Evolutionary conservation across 2,329 filamentous ascomycete species (phyloP).

Genomic region (Sporothrix pseudoabietina): DNA sequence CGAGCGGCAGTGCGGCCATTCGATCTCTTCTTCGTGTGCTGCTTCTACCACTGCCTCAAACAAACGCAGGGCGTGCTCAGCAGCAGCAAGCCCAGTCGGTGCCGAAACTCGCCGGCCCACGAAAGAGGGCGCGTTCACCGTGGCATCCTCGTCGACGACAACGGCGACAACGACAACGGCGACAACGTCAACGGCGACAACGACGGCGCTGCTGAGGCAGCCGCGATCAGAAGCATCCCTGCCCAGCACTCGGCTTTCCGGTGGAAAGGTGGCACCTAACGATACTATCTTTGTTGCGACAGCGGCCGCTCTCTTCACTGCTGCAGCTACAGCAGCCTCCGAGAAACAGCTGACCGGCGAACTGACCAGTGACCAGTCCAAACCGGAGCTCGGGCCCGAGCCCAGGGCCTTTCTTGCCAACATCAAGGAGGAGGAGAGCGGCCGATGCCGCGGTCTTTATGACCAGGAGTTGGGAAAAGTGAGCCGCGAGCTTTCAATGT

Average conservation of each 20-base stretch:
- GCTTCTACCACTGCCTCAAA: background rate
- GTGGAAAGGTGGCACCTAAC: background rate
- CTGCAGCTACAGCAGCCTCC: conserved; percentile 26
- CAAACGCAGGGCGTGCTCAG: background rate
- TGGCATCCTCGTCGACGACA: conserved; percentile 26
- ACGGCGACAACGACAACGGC: background rate
- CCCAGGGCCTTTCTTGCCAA: conserved; percentile 9
- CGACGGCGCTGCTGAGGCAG: conserved; percentile 9
- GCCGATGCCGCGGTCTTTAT: conserved; percentile 61
- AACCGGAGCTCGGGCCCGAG: conserved; percentile 1
- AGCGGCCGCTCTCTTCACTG: background rate
- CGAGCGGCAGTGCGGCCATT: conserved; percentile 34
- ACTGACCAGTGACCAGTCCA: conserved; percentile 27
- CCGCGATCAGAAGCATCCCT: background rate
- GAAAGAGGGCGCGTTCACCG: conserved; percentile 12
- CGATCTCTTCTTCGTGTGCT: background rate
- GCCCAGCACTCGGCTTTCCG: conserved; percentile 14
- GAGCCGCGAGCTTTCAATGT: conserved; percentile 64
- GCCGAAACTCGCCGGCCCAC: conserved; percentile 17
- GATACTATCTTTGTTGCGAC: conserved; percentile 6
- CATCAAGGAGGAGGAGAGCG: conserved; percentile 34
- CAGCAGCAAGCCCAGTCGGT: background rate
- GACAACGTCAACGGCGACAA: conserved; percentile 18
- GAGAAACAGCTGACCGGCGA: conserved; percentile 29
- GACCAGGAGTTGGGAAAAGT: conserved; percentile 55